Evolutionary conservation across 768 basidiomycete species (phyloP), one percentile per base, ranked within the genome.

Genomic region (Phylloporus scabripes): DNA sequence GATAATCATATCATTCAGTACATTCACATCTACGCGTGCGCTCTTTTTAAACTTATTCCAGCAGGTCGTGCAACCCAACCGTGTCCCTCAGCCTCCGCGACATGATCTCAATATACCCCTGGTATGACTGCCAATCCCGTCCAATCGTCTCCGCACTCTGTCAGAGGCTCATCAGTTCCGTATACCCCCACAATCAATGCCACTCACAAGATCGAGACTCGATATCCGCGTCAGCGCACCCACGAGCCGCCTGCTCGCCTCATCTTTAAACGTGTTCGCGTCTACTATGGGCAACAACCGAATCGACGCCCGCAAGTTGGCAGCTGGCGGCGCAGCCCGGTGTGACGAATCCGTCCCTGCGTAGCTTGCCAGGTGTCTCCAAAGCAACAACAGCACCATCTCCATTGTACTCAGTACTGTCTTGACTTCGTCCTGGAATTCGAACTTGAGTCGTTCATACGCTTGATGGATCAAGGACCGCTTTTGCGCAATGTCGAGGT

Each of bases 291-390:
- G 72, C 41, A 83, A 62, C 31, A 83, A 69, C 28, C 83, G 78
- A 72, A 83, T 73, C 24, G 74, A 70, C 33, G 69, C 67, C 47
- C 77, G 71, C 32, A 78, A 67, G 46, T 71, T 74, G 1, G 51
- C 33, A 12, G 57, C 49, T 12, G 53, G 45, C 14, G 55, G 45
- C 9, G 32, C 47, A 9, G 23, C 46, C 12, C 44, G 29, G 24
- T 36, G 46, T 20, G 57, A 43, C 1, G 44, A 8, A 62, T 72
- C 42, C 56, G 69, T 56, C 63, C 66, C 60, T 33, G 74, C 64
- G 65, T 86, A 93, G 60, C 82, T 81, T 12, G 78, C 74, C 24
- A 90, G 60, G 59, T 94, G 92, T 14, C 89, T 76, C 85, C 87
- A 92, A 9, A 91, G 70, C 17, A 93, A 73, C 15, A 93, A 72